Conservation (phyloP, 805 yeast species). For the Starmera caribaea region DNA sequence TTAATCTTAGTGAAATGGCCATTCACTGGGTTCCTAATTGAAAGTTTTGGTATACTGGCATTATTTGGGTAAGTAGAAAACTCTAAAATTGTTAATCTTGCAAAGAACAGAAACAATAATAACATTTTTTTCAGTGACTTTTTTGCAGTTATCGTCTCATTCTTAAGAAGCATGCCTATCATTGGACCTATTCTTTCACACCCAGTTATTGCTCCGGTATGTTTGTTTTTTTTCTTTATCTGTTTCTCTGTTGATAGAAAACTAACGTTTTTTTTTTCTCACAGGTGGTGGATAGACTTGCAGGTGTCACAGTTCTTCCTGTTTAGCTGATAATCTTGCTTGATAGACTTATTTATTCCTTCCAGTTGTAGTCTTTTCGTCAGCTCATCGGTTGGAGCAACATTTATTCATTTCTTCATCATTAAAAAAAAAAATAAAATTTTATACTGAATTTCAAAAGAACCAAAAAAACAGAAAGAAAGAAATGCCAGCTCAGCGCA, state of each 20-base stretch:
- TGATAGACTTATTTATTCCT: not conserved
- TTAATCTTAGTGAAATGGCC: conserved; percentile 70
- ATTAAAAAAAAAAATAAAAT: not conserved
- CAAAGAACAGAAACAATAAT: not conserved
- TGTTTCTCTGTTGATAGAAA: not conserved
- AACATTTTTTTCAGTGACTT: conserved; percentile 45
- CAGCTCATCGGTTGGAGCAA: not conserved
- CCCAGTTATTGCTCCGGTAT: conserved; percentile 70
- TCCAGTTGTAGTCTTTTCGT: no score
- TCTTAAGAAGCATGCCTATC: conserved; percentile 77
- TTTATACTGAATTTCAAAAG: not conserved
- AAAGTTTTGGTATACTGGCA: conserved; percentile 81
- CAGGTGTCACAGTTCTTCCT: conserved; percentile 62
- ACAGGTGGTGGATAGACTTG: conserved; percentile 41
- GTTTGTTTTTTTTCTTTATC: conserved; percentile 1
- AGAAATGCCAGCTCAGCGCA: not conserved
- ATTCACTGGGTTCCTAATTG: conserved; percentile 77
- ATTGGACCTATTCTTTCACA: conserved; percentile 79
- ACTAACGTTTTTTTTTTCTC: not conserved
- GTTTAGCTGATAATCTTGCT: conserved; percentile 26
- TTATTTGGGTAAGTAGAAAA: conserved; percentile 44
- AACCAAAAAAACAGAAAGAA: not conserved
- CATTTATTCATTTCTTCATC: no score
- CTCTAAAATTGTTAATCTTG: no score
- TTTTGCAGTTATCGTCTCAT: conserved; percentile 79